Percentiles rank a stretch among this genome's conserved stretches.
phyloP scores from a whole-genome alignment of 305 asterid species.

The Vinca major region DNA sequence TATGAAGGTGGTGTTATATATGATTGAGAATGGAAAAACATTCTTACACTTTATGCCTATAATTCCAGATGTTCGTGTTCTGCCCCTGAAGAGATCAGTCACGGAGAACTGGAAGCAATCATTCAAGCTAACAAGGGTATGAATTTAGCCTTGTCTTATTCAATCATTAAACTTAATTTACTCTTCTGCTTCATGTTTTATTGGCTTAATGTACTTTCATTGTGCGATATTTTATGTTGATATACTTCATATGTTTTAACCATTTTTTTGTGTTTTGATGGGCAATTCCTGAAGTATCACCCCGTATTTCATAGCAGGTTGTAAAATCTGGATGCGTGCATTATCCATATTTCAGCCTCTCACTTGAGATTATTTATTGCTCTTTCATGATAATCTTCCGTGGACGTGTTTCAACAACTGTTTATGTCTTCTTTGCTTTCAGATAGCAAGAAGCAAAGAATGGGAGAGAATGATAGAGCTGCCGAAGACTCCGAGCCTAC shows the following conservation, averaged over 20 bases:
- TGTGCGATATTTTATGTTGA: too few relatives aligned
- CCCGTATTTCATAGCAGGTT: too few relatives aligned
- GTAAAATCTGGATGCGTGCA: too few relatives aligned
- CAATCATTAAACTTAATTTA: too few relatives aligned
- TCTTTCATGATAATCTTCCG: neutral
- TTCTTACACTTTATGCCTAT: constrained; percentile 2
- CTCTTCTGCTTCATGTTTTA: too few relatives aligned
- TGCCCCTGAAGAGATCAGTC: constrained; percentile 55
- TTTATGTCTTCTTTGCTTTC: neutral
- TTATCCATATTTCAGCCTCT: too few relatives aligned
- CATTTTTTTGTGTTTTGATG: too few relatives aligned
- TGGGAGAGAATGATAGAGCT: constrained; percentile 26
- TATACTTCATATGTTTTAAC: too few relatives aligned
- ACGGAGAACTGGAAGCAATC: constrained; percentile 35
- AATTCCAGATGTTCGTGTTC: constrained; percentile 56
- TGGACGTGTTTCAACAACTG: neutral
- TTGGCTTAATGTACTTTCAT: too few relatives aligned
- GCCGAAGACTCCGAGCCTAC: constrained; percentile 56
- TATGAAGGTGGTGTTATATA: neutral
- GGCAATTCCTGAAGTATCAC: too few relatives aligned
- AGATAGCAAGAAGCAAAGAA: constrained; percentile 56
- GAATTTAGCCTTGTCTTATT: constrained; percentile 11
- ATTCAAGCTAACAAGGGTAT: constrained; percentile 43
- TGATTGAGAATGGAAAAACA: neutral
- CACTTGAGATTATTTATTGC: too few relatives aligned